Conservation (phyloP, 176 grass and related monocot genomes). For the Metroxylon sagu region DNA sequence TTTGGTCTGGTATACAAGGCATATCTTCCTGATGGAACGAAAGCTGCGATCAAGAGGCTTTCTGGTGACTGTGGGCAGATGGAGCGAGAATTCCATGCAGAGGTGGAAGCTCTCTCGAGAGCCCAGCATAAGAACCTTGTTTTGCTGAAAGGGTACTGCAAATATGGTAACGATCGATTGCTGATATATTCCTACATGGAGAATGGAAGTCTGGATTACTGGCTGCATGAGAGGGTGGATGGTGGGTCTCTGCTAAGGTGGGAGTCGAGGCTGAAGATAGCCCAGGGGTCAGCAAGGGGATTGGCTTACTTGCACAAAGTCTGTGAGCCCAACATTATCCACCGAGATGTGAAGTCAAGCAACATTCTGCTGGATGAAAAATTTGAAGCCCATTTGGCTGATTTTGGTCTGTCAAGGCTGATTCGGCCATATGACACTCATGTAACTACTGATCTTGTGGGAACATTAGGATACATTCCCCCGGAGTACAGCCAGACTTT, state of each 20-base stretch:
- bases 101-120: slow-evolving; percentile 80
- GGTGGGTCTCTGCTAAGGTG: slow-evolving; percentile 70
- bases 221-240: slow-evolving; percentile 72
- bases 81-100: slow-evolving; percentile 93
- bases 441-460: slow-evolving; percentile 87
- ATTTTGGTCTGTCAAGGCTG: slow-evolving; percentile 86
- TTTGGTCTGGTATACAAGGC: slow-evolving; percentile 98
- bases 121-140: slow-evolving; percentile 91
- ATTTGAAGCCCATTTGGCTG: slow-evolving; percentile 81
- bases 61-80: slow-evolving; percentile 91
- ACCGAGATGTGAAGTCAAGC: slow-evolving; percentile 88
- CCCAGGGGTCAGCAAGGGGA: slow-evolving; percentile 78
- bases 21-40: slow-evolving; percentile 74
- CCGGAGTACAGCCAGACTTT: slow-evolving; percentile 78
- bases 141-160: slow-evolving; percentile 79
- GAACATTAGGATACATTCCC: slow-evolving; percentile 86
- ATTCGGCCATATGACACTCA: slow-evolving; percentile 89
- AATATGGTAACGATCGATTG: slow-evolving; percentile 68
- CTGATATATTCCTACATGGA: slow-evolving; percentile 95
- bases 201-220: slow-evolving; percentile 89
- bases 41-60: slow-evolving; percentile 87
- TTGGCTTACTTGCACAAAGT: slow-evolving; percentile 86
- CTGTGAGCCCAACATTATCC: slow-evolving; percentile 88
- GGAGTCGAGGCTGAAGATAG: slow-evolving; percentile 71
- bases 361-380: slow-evolving; percentile 89